Evolutionary conservation across 2,329 filamentous ascomycete species (phyloP).

Genomic region (Lecanicillium sp.): DNA sequence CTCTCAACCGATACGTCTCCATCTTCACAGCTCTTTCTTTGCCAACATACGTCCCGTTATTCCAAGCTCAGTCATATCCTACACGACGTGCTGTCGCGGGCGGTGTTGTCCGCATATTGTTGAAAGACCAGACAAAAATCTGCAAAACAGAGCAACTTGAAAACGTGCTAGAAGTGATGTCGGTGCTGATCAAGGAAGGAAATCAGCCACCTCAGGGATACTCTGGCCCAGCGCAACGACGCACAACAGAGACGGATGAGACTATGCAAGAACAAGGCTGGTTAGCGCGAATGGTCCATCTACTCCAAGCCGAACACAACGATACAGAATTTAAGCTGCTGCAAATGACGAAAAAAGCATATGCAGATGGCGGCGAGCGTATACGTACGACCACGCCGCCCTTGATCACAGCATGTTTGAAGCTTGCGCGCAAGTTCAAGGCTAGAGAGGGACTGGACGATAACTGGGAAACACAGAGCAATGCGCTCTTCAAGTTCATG

Average conservation of each 20-base stretch:
- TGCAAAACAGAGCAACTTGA: conserved; percentile 72
- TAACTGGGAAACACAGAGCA: conserved; percentile 56
- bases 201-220: conserved; percentile 78
- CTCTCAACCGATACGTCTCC: conserved; percentile 81
- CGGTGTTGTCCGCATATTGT: conserved; percentile 74
- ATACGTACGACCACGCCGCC: conserved; percentile 94
- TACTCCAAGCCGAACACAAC: conserved; percentile 76
- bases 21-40: conserved; percentile 94
- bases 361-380: conserved; percentile 84
- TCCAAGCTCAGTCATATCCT: conserved; percentile 86
- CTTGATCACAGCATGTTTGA: conserved; percentile 81
- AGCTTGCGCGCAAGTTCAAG: conserved; percentile 83
- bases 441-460: conserved; percentile 73
- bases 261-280: conserved; percentile 97
- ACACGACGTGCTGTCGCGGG: conserved; percentile 86
- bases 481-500: conserved; percentile 89
- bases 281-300: conserved; percentile 85
- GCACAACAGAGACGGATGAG: conserved; percentile 81
- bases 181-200: conserved; percentile 89
- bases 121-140: conserved; percentile 75
- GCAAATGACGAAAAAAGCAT: conserved; percentile 79
- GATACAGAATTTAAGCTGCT: conserved; percentile 92
- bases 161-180: conserved; percentile 78
- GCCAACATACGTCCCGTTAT: conserved; percentile 82
- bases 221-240: conserved; percentile 68